A percentile compares a stretch with the other conserved stretches of the same genome.
Evolutionary conservation across 139 green algal genomes (phyloP).

Genomic region (Edaphochlamys debaryana): DNA sequence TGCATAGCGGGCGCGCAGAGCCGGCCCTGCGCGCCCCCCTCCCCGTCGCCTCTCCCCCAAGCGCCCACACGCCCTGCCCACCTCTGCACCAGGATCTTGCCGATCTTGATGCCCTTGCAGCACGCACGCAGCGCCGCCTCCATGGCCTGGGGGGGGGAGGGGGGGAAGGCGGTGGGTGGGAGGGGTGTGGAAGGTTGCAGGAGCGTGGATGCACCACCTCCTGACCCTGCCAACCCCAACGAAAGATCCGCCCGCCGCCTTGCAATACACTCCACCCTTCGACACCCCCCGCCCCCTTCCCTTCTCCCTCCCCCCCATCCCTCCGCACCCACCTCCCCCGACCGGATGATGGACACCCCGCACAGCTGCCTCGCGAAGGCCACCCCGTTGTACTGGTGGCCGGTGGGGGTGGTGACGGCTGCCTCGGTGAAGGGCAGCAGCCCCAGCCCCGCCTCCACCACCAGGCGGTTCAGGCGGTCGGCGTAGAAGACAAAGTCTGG

Average conservation of each 20-base stretch:
- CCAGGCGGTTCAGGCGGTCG: constrained; percentile 82
- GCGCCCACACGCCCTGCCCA: too few species aligned
- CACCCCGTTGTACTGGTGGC: constrained; percentile 84
- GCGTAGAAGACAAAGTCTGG: constrained; percentile 97
- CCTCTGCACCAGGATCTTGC: constrained; percentile 92
- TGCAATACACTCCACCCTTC: too few species aligned
- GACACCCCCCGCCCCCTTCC: too few species aligned
- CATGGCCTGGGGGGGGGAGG: constrained; percentile 69
- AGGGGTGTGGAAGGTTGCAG: too few species aligned
- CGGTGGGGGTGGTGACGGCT: constrained; percentile 84
- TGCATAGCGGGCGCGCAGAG: too few species aligned
- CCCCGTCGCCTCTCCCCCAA: too few species aligned
- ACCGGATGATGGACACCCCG: constrained; percentile 93
- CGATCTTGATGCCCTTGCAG: constrained; percentile 97
- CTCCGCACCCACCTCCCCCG: constrained; percentile 62
- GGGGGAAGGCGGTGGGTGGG: too few species aligned
- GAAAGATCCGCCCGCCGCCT: too few species aligned
- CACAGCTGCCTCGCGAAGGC: constrained; percentile 92
- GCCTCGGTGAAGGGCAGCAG: constrained; percentile 92
- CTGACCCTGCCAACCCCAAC: too few species aligned
- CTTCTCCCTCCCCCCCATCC: too few species aligned
- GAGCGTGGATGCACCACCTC: too few species aligned
- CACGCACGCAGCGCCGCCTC: constrained; percentile 95
- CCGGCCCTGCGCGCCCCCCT: too few species aligned
- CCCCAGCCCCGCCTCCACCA: constrained; percentile 87